Evolutionary conservation across 768 basidiomycete species (phyloP), one percentile per base, ranked within the genome.

Genomic region (Rhizopogon sp.): DNA sequence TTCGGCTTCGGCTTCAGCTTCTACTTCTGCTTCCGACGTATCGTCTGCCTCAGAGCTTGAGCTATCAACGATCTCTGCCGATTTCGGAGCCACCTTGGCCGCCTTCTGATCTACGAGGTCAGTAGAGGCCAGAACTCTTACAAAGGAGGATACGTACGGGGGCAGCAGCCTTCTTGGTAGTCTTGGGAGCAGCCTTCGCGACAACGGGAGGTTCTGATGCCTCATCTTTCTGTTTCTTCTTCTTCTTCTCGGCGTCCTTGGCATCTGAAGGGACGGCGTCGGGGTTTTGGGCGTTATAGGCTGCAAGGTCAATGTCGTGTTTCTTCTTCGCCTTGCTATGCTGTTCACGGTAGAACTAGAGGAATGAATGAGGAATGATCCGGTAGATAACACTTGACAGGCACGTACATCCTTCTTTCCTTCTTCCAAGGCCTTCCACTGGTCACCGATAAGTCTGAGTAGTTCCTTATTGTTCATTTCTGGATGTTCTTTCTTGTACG

Each of bases 331-430:
- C 83, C 39, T 66, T 75, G 11, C 72, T 73, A 62, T 84, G 83
- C 39, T 76, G 54, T 51, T 68, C 63, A 43, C 70, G 71, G 54
- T 64, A 70, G 10, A 70, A 70, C 68, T 70, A 43, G 29, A 55
- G 31, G 5, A 47, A 22, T 5, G n/a, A n/a, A 28, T 58, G 33
- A 58, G 50, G 11, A 16, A 22, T 29, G 35, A 39, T 25, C 31
- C 29, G 37, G 16, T 39, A 53, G 11, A 29, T 17, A 16, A 25
- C 25, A 13, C 16, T 16, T 10, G 16, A 28, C 11, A 43, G 1
- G 39, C 1, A 74, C 88, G 59, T 61, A 93, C 95, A 71, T 84
- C 77, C 72, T 90, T 93, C 64, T 88, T 78, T 7, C 81, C 83
- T 2, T 79, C 75, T 16, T 78, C 60, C 77, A 98, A 81, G 2